Evolutionary conservation across 768 basidiomycete genomes (phyloP).

Genomic region (Lactarius tabidus): DNA sequence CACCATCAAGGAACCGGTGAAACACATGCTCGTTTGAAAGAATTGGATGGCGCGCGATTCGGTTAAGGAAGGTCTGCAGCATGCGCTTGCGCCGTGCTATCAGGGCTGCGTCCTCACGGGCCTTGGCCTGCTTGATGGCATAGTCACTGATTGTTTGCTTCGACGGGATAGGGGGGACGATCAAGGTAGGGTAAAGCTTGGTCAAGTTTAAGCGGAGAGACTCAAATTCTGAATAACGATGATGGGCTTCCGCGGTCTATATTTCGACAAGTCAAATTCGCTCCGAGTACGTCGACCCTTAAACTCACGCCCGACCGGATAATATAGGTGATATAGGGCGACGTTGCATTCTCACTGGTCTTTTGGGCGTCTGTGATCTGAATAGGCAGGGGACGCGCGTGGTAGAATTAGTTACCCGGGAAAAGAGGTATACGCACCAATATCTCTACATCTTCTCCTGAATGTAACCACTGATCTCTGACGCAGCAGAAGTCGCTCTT

Average conservation of each 20-base stretch:
- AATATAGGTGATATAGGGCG: constrained; percentile 92
- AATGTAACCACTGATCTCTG: constrained; percentile 73
- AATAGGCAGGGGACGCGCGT: background rate
- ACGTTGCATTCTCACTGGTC: constrained; percentile 82
- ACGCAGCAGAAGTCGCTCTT: constrained; percentile 79
- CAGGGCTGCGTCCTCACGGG: constrained; percentile 91
- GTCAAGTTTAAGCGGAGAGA: constrained; percentile 78
- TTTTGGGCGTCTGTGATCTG: constrained; percentile 96
- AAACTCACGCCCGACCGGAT: constrained; percentile 77
- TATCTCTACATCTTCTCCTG: constrained; percentile 79
- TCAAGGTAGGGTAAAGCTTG: constrained; percentile 91
- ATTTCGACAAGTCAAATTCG: constrained; percentile 9
- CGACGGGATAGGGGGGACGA: constrained; percentile 96
- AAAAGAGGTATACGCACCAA: constrained; percentile 44
- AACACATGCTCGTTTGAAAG: constrained; percentile 94
- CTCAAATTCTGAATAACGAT: constrained; percentile 98
- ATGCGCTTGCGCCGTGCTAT: constrained; percentile 91
- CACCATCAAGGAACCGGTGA: constrained; percentile 92
- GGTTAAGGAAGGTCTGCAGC: constrained; percentile 92
- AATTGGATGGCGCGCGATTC: constrained; percentile 88
- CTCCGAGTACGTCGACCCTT: background rate
- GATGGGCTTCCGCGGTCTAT: constrained; percentile 76
- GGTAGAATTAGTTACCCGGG: background rate
- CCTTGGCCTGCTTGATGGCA: constrained; percentile 94
- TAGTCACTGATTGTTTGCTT: constrained; percentile 96